Conservation (phyloP, 495 filamentous ascomycete species). For the Xylaria cubensis region DNA sequence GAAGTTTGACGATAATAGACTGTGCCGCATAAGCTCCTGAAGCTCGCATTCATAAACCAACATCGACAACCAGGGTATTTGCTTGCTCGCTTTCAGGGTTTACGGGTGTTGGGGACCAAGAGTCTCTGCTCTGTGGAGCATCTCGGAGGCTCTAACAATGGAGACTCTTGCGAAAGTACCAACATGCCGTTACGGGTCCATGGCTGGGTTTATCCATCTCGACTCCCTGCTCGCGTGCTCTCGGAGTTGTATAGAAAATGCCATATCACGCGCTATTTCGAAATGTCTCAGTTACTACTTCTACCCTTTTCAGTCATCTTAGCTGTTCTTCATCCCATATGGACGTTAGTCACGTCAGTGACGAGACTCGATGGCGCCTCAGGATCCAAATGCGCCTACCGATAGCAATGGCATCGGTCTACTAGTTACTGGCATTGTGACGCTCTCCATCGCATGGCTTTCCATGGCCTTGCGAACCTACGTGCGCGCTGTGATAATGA, state of each 20-base stretch:
- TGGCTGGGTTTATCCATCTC: background rate
- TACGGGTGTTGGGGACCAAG: background rate
- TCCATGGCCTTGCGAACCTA: conserved; percentile 46
- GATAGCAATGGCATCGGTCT: conserved; percentile 47
- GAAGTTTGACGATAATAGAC: background rate
- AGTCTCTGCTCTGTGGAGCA: conserved; percentile 18
- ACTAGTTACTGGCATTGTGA: conserved; percentile 37
- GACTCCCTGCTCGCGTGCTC: conserved; percentile 4
- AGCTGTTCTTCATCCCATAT: conserved; percentile 20
- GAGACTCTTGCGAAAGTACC: background rate
- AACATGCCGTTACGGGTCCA: conserved; percentile 10
- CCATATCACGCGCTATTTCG: conserved; percentile 4
- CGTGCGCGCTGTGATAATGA: conserved; percentile 45
- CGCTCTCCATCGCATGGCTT: conserved; percentile 43
- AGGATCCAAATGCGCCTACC: conserved; percentile 41
- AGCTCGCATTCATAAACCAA: conserved; percentile 11
- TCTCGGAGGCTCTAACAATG: background rate
- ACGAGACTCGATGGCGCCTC: conserved; percentile 38
- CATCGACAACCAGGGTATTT: conserved; percentile 14
- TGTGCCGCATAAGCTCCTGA: conserved; percentile 12
- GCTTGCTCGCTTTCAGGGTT: background rate
- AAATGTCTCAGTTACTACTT: background rate
- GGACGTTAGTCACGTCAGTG: conserved; percentile 35
- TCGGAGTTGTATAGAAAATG: conserved; percentile 12
- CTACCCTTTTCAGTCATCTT: background rate